These are phyloP conservation scores for Cordyceps cicadae DNA, from an alignment of 2,329 filamentous ascomycete species.

Conservation along the genomic window DNA sequence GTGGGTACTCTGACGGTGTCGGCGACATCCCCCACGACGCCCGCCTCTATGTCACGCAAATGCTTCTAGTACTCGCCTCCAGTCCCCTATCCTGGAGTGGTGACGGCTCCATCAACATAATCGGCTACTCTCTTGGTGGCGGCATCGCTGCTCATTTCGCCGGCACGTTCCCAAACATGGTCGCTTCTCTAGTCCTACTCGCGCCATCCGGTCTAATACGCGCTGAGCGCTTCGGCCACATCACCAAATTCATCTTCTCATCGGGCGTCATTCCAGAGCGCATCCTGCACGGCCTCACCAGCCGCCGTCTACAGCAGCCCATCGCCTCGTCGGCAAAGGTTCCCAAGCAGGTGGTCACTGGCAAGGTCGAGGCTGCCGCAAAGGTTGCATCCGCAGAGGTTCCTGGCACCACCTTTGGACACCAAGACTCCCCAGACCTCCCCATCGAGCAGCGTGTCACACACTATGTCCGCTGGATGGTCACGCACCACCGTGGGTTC, in stretches of 20 bases:
- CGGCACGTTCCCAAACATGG: slow-evolving; percentile 59
- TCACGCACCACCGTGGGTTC: slow-evolving; percentile 48
- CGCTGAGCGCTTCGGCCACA: slow-evolving; percentile 41
- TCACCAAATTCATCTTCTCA: slow-evolving; percentile 44
- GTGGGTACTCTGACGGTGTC: slow-evolving; percentile 59
- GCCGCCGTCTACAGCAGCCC: slow-evolving; percentile 39
- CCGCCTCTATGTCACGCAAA: slow-evolving; percentile 65
- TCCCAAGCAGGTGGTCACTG: slow-evolving; percentile 20
- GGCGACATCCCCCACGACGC: slow-evolving; percentile 61
- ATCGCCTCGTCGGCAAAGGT: slow-evolving; percentile 34
- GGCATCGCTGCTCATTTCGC: slow-evolving; percentile 70
- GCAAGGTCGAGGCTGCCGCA: slow-evolving; percentile 36
- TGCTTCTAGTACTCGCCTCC: slow-evolving; percentile 61
- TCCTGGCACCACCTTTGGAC: slow-evolving; percentile 10
- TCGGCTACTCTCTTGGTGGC: slow-evolving; percentile 78
- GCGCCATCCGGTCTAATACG: slow-evolving; percentile 71
- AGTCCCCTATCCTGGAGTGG: slow-evolving; percentile 63
- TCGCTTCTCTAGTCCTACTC: slow-evolving; percentile 64
- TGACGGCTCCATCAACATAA: slow-evolving; percentile 48
- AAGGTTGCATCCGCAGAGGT: slow-evolving; percentile 20
- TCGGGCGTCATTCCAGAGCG: slow-evolving; percentile 46
- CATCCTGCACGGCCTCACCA: slow-evolving; percentile 40
- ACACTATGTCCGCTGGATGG: slow-evolving; percentile 50
- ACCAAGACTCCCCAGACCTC: slow-evolving; percentile 17
- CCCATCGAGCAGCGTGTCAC: slow-evolving; percentile 40